These are phyloP conservation scores for Mycena vitilis DNA, from an alignment of 768 basidiomycete species.

Conservation along the genomic window DNA sequence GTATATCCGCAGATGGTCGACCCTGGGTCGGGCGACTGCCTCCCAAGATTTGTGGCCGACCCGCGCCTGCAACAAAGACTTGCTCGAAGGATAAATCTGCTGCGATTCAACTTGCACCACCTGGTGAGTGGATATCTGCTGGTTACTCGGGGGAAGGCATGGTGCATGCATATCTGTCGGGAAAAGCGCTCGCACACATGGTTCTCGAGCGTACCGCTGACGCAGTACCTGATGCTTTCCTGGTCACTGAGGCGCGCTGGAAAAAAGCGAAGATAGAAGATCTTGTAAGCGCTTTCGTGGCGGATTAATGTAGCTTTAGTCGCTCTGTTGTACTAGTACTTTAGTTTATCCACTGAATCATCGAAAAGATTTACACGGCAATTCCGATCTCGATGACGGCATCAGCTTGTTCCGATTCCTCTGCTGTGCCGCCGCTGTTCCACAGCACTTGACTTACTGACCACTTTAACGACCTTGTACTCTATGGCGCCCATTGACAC, in stretches of 20 bases:
- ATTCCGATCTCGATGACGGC: neutral
- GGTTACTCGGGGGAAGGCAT: conserved; percentile 67
- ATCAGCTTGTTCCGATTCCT: neutral
- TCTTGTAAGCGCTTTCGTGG: conserved; percentile 20
- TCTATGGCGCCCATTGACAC: conserved; percentile 90
- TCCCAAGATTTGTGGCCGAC: conserved; percentile 46
- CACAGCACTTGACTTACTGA: conserved; percentile 7
- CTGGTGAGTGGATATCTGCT: conserved; percentile 66
- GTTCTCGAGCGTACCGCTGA: conserved; percentile 47
- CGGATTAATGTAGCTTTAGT: neutral
- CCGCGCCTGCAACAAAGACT: neutral
- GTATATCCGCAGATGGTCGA: conserved; percentile 55
- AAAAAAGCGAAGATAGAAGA: conserved; percentile 32
- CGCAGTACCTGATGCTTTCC: conserved; percentile 57
- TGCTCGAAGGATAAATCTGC: neutral
- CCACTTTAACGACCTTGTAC: conserved; percentile 24
- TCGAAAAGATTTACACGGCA: conserved; percentile 1
- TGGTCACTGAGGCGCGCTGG: conserved; percentile 51
- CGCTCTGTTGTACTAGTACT: too few relatives aligned
- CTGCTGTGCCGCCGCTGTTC: neutral
- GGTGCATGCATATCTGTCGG: conserved; percentile 63
- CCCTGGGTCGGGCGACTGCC: conserved; percentile 67
- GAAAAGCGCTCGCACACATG: conserved; percentile 61
- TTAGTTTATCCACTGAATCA: neutral
- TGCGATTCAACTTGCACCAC: conserved; percentile 26